Evolutionary conservation across 306 rosid species (phyloP), one percentile per base, ranked within the genome.

Genomic region (Chamaecrista fasciculata): DNA sequence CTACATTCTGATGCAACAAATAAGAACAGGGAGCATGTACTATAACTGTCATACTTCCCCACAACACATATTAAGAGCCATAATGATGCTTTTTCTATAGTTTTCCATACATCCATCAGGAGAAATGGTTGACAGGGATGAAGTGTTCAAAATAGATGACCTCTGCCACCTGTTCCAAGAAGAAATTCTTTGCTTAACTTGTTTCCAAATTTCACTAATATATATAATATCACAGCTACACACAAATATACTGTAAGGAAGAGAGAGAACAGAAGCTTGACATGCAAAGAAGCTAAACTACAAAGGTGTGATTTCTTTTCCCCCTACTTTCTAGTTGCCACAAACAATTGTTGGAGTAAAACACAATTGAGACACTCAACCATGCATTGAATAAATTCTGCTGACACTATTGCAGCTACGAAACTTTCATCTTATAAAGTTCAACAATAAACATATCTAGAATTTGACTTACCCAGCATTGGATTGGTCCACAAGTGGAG

Each of bases 401-500:
- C 20, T 44, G n/a, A 69, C 2, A 15, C 19, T 16, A 66, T 19
- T 1, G 53, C 6, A 7, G 63, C 33, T 37, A 16, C 37, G 25
- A 18, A 49, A 39, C 28, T 36, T 58, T 21, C 61, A 3, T 11
- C 2, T 34, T 6, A 16, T 48, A 9, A 57, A 31, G 50, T 19
- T 6, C 25, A 48, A 42, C 29, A 66, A 36, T 49, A 29, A 29
- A 8, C 40, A 42, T 14, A 58, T 43, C 5, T 34, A 3, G 25
- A 24, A 12, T 42, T 6, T n/a, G 37, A 11, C 76, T 60, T 19
- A 77, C 80, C 55, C 71, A 49, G 37, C 42, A 51, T 70, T 71
- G 55, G 80, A 74, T 67, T 77, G 81, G 70, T 80, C 69, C 20
- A 21, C 29, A 26, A 31, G 72, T 47, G 74, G 76, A 11, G 69